These are phyloP conservation scores for Phytophthora rubi DNA, from an alignment of 352 stramenopile species.

Conservation along the genomic window DNA sequence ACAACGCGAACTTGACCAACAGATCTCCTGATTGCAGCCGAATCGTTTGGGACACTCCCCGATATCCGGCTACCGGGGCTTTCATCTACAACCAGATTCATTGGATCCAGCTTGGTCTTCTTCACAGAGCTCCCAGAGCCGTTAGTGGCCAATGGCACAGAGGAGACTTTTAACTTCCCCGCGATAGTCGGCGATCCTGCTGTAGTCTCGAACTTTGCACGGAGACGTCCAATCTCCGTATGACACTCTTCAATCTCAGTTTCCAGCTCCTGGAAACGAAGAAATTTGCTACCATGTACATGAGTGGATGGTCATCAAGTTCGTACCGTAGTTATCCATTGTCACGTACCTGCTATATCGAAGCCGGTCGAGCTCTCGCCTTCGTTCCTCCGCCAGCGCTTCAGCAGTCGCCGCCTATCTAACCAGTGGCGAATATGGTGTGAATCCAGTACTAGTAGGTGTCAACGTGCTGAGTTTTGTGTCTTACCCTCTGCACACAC, in stretches of 20 bases:
- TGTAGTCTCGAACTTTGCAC: slow-evolving; percentile 31
- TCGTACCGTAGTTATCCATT: not conserved
- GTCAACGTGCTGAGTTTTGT: not conserved
- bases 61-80: not conserved
- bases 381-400: slow-evolving; percentile 62
- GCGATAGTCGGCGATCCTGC: slow-evolving; percentile 33
- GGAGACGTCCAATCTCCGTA: slow-evolving; percentile 58
- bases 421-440: slow-evolving; percentile 14
- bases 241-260: slow-evolving; percentile 68
- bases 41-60: not conserved
- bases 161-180: slow-evolving; percentile 57
- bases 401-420: slow-evolving; percentile 58
- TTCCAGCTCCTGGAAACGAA: slow-evolving; percentile 71
- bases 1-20: slow-evolving; percentile 31
- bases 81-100: slow-evolving; percentile 5
- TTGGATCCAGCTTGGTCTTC: slow-evolving; percentile 25
- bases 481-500: slow-evolving; percentile 56
- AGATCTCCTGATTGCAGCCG: slow-evolving; percentile 5
- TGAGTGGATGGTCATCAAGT: slow-evolving; percentile 1
- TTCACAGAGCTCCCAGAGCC: slow-evolving; percentile 9
- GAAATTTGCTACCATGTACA: slow-evolving; percentile 56
- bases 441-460: not conserved
- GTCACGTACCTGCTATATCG: slow-evolving; percentile 55
- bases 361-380: slow-evolving; percentile 58
- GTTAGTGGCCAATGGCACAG: slow-evolving; percentile 6